A percentile compares a stretch with the other conserved stretches of the same genome.
These are phyloP conservation scores for Neophaeococcomyces aloes DNA, from an alignment of 2,329 filamentous ascomycete genomes.

Conservation along the genomic window DNA sequence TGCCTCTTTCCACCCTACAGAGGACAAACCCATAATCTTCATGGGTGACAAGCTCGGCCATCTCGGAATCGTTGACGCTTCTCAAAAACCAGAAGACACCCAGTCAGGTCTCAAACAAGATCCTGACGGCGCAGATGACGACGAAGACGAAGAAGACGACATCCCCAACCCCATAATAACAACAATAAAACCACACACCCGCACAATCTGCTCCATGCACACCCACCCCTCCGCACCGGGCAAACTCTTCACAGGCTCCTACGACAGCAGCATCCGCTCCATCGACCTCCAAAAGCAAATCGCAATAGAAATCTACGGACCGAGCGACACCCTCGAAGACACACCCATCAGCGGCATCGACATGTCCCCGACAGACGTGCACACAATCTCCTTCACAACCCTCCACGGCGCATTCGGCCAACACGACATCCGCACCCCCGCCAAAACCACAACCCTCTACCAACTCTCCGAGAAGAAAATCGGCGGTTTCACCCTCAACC, in stretches of 20 bases:
- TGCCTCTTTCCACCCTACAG: constrained; percentile 76
- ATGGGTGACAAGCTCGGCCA: constrained; percentile 90
- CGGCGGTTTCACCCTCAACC: constrained; percentile 80
- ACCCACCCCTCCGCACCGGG: constrained; percentile 65
- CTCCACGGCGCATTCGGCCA: constrained; percentile 70
- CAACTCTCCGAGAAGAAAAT: constrained; percentile 84
- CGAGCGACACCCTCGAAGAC: constrained; percentile 57
- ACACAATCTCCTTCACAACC: constrained; percentile 77
- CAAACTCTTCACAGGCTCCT: constrained; percentile 72
- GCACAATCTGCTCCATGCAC: constrained; percentile 77
- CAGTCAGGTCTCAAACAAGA: constrained; percentile 34
- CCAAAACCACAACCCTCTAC: constrained; percentile 55
- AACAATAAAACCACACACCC: constrained; percentile 78
- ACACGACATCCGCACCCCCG: constrained; percentile 60
- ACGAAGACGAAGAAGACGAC: constrained; percentile 57
- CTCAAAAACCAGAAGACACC: constrained; percentile 49
- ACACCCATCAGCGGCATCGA: constrained; percentile 76
- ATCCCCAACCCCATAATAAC: constrained; percentile 66
- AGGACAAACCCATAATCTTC: constrained; percentile 78
- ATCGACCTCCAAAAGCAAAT: constrained; percentile 72
- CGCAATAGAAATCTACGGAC: constrained; percentile 72
- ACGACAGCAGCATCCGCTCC: constrained; percentile 83
- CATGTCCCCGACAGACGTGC: constrained; percentile 58
- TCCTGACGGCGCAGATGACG: constrained; percentile 41
- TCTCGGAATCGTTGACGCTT: constrained; percentile 82